These are phyloP conservation scores for Septoria petroselini DNA, from an alignment of 2,329 filamentous ascomycete genomes.

Conservation along the genomic window DNA sequence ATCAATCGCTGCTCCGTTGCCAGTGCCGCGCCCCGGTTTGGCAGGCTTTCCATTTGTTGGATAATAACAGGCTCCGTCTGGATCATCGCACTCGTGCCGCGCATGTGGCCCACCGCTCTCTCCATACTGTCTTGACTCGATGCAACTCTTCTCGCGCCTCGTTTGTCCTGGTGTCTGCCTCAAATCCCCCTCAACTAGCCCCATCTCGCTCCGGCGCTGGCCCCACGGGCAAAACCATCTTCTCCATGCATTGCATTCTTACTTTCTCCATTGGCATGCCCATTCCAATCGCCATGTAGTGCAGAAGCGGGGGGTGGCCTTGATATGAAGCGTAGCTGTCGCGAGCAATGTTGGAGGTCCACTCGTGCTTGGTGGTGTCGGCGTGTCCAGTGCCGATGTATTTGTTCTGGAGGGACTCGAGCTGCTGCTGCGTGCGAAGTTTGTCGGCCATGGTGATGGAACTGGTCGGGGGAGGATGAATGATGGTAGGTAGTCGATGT, in stretches of 20 bases:
- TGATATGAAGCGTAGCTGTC: constrained; percentile 87
- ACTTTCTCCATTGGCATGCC: constrained; percentile 77
- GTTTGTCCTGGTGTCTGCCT: background rate
- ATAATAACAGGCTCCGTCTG: no score
- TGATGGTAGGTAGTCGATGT: background rate
- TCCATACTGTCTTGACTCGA: background rate
- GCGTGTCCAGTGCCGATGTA: constrained; percentile 95
- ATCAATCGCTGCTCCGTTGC: background rate
- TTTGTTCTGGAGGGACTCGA: constrained; percentile 92
- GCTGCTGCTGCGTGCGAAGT: constrained; percentile 93
- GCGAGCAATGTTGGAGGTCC: constrained; percentile 91
- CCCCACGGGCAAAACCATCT: constrained; percentile 63
- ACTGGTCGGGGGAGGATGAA: no score
- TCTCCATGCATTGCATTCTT: constrained; percentile 73
- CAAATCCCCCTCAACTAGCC: constrained; percentile 6
- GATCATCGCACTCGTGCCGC: no score
- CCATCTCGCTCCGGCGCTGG: constrained; percentile 27
- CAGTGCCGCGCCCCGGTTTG: no score
- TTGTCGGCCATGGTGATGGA: constrained; percentile 78
- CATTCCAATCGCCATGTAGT: constrained; percentile 85
- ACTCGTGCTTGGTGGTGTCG: constrained; percentile 96
- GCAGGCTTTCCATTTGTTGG: no score
- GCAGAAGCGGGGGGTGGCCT: constrained; percentile 82
- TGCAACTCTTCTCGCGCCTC: background rate
- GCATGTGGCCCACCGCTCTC: no score